Evolutionary conservation across 139 green algal genomes (phyloP), one percentile per base, ranked within the genome.

Genomic region (Chlorella sorokiniana): DNA sequence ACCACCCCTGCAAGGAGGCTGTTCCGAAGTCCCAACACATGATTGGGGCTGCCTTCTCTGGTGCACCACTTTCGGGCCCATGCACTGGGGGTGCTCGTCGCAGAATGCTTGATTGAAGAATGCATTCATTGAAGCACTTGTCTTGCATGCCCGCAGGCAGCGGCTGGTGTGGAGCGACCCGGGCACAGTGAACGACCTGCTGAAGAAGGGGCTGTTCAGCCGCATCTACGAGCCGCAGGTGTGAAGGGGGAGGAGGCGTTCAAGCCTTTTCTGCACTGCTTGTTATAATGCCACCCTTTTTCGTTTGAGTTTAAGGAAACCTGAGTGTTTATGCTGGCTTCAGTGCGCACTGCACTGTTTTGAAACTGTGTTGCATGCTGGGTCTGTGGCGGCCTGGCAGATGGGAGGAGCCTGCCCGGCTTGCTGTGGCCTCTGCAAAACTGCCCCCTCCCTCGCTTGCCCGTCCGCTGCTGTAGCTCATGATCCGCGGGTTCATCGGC

Each of bases 171-270:
- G 92, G 92, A 82, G 83, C 29, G 88, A 95, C 71, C 69, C 75
- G 0, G 82, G 77, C 0, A 78, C 87, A 33, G 88, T 91, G 40
- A 84, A 84, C 14, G 87, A 93, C 23, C 81, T 95, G 31, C 56
- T 94, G 20, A 90, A 92, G 37, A 91, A 88, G 35, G 92, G 92
- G 0, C 78, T 95, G 27, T 92, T 95, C 75, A 82, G 79, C 20
- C 90, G 92, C 38, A 75, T 95, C n/a, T 92, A 94, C 79, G 85
- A 88, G 25, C 92, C 92, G 14, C 92, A 96, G 89, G 84, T 91
- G 37, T 41, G 42, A 16, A 75, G 25, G 23, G 41, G 23, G 38
- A 40, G 14, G 27, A 14, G 41, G 40, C 44, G 25, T 7, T 40
- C 37, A 4, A 7, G 4, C 2, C 23, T 37, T 3, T 38, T n/a